Evolutionary conservation across 75 land plant species (phyloP).

Genomic region (Pinus taeda): DNA sequence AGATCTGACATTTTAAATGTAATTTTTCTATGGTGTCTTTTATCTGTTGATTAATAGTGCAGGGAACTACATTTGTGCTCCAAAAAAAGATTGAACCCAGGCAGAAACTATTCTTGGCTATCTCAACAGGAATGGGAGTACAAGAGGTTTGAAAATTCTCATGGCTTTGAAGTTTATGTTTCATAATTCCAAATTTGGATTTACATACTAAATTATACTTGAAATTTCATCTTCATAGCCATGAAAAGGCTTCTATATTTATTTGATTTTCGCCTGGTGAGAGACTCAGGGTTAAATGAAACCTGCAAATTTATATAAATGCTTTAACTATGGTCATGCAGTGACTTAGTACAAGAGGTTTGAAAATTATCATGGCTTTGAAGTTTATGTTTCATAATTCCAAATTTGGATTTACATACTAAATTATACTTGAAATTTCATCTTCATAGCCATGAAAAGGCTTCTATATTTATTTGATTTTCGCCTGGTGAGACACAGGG

Average conservation of each 20-base stretch:
- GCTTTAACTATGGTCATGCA: neutral
- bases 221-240: neutral
- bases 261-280: neutral
- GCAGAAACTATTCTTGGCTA: slow-evolving; percentile 72
- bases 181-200: neutral
- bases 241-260: neutral
- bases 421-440: neutral
- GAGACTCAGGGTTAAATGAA: too few species aligned
- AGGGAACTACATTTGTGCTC: slow-evolving; percentile 98
- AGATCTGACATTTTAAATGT: neutral
- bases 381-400: neutral
- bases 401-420: neutral
- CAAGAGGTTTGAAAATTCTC: slow-evolving; percentile 37
- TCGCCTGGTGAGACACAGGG: too few species aligned
- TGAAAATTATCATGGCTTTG: neutral
- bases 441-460: slow-evolving; percentile 3
- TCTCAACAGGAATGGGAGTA: slow-evolving; percentile 51
- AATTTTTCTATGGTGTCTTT: neutral
- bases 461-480: neutral
- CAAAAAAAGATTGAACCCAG: slow-evolving; percentile 83
- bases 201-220: neutral
- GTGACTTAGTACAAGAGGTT: slow-evolving; percentile 54
- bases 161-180: neutral
- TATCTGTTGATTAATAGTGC: slow-evolving; percentile 45
- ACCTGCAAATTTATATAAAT: neutral